Conservation (phyloP, 2,329 filamentous ascomycete species). For the Triangularia setosa region DNA sequence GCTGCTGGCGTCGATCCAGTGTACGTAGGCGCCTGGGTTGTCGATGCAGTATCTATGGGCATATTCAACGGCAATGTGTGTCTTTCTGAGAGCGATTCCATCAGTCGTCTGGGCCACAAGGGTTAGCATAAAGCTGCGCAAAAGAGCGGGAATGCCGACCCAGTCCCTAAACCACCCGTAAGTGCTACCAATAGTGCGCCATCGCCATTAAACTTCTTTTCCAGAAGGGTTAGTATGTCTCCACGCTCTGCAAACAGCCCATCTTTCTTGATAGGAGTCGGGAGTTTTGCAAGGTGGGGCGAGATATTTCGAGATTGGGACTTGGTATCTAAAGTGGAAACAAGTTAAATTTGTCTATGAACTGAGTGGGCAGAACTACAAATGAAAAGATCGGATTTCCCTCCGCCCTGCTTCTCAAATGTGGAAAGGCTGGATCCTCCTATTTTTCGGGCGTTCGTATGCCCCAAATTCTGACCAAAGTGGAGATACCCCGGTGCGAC, state of each 20-base stretch:
- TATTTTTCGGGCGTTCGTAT: background rate
- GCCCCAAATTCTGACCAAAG: background rate
- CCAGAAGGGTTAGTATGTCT: background rate
- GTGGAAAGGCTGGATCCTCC: too few relatives aligned
- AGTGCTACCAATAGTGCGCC: background rate
- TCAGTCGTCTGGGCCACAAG: background rate
- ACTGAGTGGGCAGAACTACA: background rate
- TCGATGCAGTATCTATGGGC: background rate
- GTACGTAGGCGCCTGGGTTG: background rate
- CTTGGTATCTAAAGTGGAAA: background rate
- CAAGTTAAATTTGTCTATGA: background rate
- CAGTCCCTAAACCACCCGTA: background rate
- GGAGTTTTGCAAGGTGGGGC: background rate
- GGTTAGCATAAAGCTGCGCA: background rate
- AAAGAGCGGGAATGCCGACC: background rate
- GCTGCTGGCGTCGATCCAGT: background rate
- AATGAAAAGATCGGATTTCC: background rate
- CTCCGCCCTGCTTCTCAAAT: too few relatives aligned
- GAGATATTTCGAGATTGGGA: background rate
- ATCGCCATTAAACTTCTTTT: background rate
- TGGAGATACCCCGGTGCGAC: background rate
- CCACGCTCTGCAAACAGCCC: background rate
- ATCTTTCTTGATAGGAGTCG: background rate
- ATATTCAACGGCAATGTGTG: background rate
- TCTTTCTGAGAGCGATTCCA: background rate